phyloP scores from a whole-genome alignment of 2,329 filamentous ascomycete species.

The Drechslerella dactyloides region DNA sequence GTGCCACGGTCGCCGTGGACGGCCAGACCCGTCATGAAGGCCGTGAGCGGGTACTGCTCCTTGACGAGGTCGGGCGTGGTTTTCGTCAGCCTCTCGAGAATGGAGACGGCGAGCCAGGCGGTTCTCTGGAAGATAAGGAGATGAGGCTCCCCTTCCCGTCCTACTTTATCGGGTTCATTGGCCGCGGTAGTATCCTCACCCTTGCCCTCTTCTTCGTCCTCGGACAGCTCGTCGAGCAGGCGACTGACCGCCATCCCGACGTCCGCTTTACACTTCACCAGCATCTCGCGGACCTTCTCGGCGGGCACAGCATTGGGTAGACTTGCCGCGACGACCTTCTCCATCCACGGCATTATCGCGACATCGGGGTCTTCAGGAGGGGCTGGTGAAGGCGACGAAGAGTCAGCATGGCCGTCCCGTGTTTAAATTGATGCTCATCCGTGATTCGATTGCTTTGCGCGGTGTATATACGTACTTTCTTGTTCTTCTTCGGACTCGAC shows the following conservation, averaged over 20 bases:
- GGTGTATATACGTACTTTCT: conserved; percentile 17
- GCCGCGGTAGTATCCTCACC: too few relatives aligned
- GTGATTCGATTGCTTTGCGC: too few relatives aligned
- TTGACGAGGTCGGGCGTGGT: background rate
- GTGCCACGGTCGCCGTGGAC: conserved; percentile 13
- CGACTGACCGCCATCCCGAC: conserved; percentile 64
- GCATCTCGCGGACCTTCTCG: conserved; percentile 62
- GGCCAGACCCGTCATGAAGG: conserved; percentile 16
- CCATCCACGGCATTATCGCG: conserved; percentile 67
- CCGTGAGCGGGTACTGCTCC: background rate
- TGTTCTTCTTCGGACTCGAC: conserved; percentile 23
- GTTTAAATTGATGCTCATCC: too few relatives aligned
- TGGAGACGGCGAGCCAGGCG: too few relatives aligned
- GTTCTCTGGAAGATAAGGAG: too few relatives aligned
- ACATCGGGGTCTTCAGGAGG: too few relatives aligned
- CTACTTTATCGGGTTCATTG: too few relatives aligned
- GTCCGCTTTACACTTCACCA: conserved; percentile 64
- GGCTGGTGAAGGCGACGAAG: too few relatives aligned
- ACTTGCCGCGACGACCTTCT: conserved; percentile 63
- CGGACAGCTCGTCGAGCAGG: conserved; percentile 62
- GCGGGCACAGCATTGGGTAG: conserved; percentile 63
- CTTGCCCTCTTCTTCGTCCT: too few relatives aligned
- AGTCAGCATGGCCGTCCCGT: too few relatives aligned
- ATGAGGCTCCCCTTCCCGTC: conserved; percentile 1
- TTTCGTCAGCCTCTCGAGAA: conserved; percentile 5